A percentile compares a stretch with the other conserved stretches of the same genome.
Evolutionary conservation across 2,329 filamentous ascomycete genomes (phyloP).

Genomic region (Plectosphaerella plurivora): DNA sequence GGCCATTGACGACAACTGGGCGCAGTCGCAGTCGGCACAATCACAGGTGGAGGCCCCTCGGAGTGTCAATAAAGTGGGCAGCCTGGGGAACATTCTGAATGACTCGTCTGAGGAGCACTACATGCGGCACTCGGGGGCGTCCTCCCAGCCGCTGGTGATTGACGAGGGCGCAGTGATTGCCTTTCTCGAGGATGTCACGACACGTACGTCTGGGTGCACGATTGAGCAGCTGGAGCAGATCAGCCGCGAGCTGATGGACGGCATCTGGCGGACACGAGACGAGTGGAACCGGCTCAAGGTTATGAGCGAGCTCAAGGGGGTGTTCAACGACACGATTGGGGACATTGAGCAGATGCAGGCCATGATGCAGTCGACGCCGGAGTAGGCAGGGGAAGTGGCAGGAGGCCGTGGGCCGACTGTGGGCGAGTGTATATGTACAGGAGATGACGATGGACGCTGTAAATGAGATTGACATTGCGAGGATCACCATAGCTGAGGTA

Average conservation of each 20-base stretch:
- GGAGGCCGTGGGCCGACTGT: too few relatives aligned
- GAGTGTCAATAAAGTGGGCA: conserved; percentile 23
- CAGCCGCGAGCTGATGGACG: conserved; percentile 84
- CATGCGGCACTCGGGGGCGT: conserved; percentile 11
- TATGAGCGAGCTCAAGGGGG: conserved; percentile 53
- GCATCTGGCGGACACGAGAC: conserved; percentile 73
- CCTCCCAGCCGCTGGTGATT: conserved; percentile 29
- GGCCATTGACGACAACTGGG: conserved; percentile 47
- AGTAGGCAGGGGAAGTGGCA: neutral
- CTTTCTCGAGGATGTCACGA: conserved; percentile 60
- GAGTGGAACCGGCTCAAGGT: conserved; percentile 84
- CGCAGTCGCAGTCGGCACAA: conserved; percentile 47
- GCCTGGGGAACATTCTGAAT: conserved; percentile 35
- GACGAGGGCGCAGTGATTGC: conserved; percentile 45
- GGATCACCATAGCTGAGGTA: too few relatives aligned
- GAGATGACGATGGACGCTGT: too few relatives aligned
- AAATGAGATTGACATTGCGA: too few relatives aligned
- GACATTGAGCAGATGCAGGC: conserved; percentile 60
- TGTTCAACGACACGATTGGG: conserved; percentile 71
- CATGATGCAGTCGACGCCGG: conserved; percentile 23
- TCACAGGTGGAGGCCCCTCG: conserved; percentile 15
- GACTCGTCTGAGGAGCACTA: conserved; percentile 29
- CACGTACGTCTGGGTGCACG: conserved; percentile 69
- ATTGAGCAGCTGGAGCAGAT: conserved; percentile 96
- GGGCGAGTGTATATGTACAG: too few relatives aligned